Percentiles rank a stretch among this genome's conserved stretches.
phyloP scores from a whole-genome alignment of 306 rosid genomes.

The Rosa persica region DNA sequence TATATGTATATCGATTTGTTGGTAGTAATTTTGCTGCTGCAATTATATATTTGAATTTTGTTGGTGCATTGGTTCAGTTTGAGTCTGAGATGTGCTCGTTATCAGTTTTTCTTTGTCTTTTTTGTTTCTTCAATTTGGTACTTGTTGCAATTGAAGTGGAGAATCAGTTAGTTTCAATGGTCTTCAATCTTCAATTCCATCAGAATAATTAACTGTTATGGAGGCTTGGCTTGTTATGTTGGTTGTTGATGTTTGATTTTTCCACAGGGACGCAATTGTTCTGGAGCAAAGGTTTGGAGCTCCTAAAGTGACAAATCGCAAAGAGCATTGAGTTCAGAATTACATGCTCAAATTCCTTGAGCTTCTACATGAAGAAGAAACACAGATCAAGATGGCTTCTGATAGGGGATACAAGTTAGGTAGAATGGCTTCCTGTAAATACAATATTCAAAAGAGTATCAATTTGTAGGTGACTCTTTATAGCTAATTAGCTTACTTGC shows the following conservation, averaged over 20 bases:
- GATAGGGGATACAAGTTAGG: no score
- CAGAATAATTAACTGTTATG: no score
- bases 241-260: constrained; percentile 12
- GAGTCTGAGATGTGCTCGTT: not conserved
- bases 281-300: constrained; percentile 54
- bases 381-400: no score
- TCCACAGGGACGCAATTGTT: constrained; percentile 49
- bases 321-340: constrained; percentile 54
- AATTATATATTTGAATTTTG: not conserved
- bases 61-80: not conserved
- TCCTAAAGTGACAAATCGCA: constrained; percentile 57
- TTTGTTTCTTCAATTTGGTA: not conserved
- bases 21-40: not conserved
- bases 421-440: no score
- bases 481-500: no score
- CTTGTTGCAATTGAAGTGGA: not conserved
- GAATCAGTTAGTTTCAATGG: not conserved
- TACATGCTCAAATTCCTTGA: no score
- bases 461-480: no score
- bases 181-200: not conserved
- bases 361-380: no score
- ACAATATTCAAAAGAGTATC: no score
- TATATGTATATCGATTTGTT: not conserved
- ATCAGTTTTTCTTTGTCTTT: not conserved
- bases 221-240: not conserved